Base-by-base conservation (phyloP, 176 grass and related monocot species). In the Carex littledalei region DNA sequence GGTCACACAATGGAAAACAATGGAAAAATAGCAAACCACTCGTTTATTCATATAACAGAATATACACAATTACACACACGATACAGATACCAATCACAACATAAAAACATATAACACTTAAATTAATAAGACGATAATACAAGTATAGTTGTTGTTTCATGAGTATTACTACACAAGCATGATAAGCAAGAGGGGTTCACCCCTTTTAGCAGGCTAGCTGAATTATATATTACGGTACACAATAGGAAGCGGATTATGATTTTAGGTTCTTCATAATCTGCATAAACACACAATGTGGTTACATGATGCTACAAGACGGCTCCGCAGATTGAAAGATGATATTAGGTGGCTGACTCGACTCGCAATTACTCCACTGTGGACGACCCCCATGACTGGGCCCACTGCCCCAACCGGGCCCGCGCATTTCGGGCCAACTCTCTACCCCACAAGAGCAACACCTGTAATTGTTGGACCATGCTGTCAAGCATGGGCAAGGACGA, bases 381-480 rank as follows among this genome's bases (percentile, higher is more conserved):
- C 59, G 32, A 16, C 21, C 35, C 18, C 22, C 74, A 18, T 8
- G n/a, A 78, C 43, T 10, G 13, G 45, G 21, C 21, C 45, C 52
- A 57, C 24, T 53, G 45, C 21, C 29, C 31, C 22, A 29, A 3
- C 77, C 45, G 26, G 77, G 77, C 18, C 77, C 29, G 2, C 29
- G 31, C 22, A 4, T 29, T 78, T 45, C 73, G 1, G 47, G 47
- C 41, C 73, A 47, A 24, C 45, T 17, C 8, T 54, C 13, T 6
- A 26, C 43, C 41, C 73, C 73, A 26, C 73, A 78, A 54, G 73
- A 55, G 50, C 73, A 78, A 78, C 73, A 78, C 47, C n/a, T 3
- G 6, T 14, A 47, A 78, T 47, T 52, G 32, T 58, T 58, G 10
- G 24, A 34, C 45, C 53, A 58, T 32, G 15, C 2, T 12, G 50